Base-by-base conservation (phyloP, 2,329 filamentous ascomycete species). In the Tolypocladium tropicale region DNA sequence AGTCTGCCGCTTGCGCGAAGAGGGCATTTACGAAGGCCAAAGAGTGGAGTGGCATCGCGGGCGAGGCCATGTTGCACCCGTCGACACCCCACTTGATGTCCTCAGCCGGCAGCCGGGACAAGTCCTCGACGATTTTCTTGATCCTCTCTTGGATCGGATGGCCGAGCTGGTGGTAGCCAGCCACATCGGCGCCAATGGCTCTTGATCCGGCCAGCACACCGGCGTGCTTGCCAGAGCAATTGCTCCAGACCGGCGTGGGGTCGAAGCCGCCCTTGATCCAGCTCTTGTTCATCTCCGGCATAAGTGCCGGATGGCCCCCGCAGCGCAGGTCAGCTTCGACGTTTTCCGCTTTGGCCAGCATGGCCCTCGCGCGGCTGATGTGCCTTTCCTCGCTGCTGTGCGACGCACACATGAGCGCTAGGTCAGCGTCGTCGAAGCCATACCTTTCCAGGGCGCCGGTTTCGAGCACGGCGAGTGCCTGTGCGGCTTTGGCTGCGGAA, bases 141-240 rank as follows among this genome's bases (percentile, higher is more conserved):
- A 79, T 72, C 9, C 64, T 63, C 11, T 58, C 21, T 56, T 78
- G 76, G 23, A 77, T 65, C 0, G 72, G 71, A 56, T 75, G 69
- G 0, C 58, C 57, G 0, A 65, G 58, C 0, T 67, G 56, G 51
- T 77, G 73, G 57, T 77, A 77, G 43, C 61, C 63, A 0, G 25
- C 55, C 3, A 69, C 55, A 3, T 61, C 57, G 0, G 63, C 69
- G 0, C 68, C 71, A 0, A 78, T 53, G 0, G 70, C 68, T 32
- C 64, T 67, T 0, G 75, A 67, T 1, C 70, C 76, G 1, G 71
- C 75, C 25, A 78, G 61, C 74, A 78, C 78, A 1, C 72, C 76
- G 3, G 66, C 72, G 59, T 79, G 76, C 43, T 79, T 79, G 1
- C 75, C 76, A 0, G 76, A 78, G 58, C 76, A 79, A 56, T 78